phyloP scores from a whole-genome alignment of 495 filamentous ascomycete species.

The Cercophora sp. region DNA sequence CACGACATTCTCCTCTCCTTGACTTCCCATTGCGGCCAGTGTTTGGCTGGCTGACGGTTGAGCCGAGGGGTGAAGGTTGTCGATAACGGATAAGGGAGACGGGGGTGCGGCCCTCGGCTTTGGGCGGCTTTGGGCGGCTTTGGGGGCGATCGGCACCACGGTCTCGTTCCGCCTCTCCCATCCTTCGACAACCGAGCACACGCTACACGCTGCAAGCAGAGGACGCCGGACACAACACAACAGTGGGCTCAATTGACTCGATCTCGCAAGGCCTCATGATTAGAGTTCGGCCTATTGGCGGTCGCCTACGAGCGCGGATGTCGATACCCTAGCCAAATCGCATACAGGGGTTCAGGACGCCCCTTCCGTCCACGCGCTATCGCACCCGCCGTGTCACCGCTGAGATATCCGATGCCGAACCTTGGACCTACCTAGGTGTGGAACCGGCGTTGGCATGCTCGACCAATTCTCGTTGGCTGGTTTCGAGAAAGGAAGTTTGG shows the following conservation, averaged over 20 bases:
- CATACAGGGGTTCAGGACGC: too few species aligned
- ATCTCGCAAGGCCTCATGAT: slow-evolving; percentile 13
- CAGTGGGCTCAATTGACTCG: slow-evolving; percentile 13
- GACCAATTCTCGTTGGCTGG: not conserved
- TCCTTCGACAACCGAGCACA: not conserved
- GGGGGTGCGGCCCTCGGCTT: slow-evolving; percentile 22
- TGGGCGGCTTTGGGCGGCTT: slow-evolving; percentile 30
- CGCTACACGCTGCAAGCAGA: slow-evolving; percentile 7
- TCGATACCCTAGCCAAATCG: not conserved
- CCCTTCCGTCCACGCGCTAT: too few species aligned
- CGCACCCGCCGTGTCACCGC: too few species aligned
- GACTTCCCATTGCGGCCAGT: too few species aligned
- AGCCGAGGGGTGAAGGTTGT: slow-evolving; percentile 7
- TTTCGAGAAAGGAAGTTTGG: slow-evolving; percentile 5
- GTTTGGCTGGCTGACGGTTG: not conserved
- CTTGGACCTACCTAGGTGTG: not conserved
- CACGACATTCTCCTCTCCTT: too few species aligned
- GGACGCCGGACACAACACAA: not conserved
- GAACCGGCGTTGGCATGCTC: not conserved
- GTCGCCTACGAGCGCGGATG: not conserved
- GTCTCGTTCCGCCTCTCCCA: slow-evolving; percentile 29
- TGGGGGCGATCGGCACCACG: slow-evolving; percentile 17
- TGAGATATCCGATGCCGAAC: not conserved
- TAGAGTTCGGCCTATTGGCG: slow-evolving; percentile 11
- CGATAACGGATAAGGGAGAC: slow-evolving; percentile 1